These are phyloP conservation scores for Hansenula sp. DNA, from an alignment of 1,139 yeast species.

Conservation along the genomic window DNA sequence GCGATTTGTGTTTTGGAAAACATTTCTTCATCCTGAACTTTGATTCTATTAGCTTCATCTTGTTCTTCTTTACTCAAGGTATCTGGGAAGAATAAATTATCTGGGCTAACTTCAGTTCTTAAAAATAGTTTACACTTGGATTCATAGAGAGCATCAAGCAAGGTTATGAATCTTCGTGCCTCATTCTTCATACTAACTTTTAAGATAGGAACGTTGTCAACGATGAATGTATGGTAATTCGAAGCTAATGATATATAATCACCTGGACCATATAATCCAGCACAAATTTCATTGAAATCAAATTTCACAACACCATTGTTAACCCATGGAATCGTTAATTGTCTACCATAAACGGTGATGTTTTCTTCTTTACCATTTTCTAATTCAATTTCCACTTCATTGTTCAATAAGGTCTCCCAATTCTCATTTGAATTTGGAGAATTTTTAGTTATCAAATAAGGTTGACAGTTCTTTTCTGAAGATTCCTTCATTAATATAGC, in stretches of 20 bases:
- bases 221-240: slow-evolving; percentile 47
- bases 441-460: slow-evolving; percentile 28
- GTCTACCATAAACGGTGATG: slow-evolving; percentile 54
- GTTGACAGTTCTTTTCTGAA: slow-evolving; percentile 17
- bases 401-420: slow-evolving; percentile 3
- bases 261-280: slow-evolving; percentile 56
- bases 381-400: slow-evolving; percentile 12
- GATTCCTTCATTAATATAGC: slow-evolving; percentile 33
- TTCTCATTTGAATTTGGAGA: not conserved
- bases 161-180: slow-evolving; percentile 62
- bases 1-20: slow-evolving; percentile 62
- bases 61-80: slow-evolving; percentile 16
- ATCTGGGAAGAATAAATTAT: slow-evolving; percentile 55
- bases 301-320: slow-evolving; percentile 43
- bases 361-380: slow-evolving; percentile 28
- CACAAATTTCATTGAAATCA: slow-evolving; percentile 54
- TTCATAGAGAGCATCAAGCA: slow-evolving; percentile 68
- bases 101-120: slow-evolving; percentile 46
- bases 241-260: slow-evolving; percentile 71
- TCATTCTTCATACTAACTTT: slow-evolving; percentile 60
- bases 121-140: slow-evolving; percentile 56
- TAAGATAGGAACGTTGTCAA: slow-evolving; percentile 62
- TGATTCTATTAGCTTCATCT: slow-evolving; percentile 26
- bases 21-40: slow-evolving; percentile 67
- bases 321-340: slow-evolving; percentile 42